These are phyloP conservation scores for Trypanosoma caninum DNA, from an alignment of 208 protist genomes.

Conservation along the genomic window DNA sequence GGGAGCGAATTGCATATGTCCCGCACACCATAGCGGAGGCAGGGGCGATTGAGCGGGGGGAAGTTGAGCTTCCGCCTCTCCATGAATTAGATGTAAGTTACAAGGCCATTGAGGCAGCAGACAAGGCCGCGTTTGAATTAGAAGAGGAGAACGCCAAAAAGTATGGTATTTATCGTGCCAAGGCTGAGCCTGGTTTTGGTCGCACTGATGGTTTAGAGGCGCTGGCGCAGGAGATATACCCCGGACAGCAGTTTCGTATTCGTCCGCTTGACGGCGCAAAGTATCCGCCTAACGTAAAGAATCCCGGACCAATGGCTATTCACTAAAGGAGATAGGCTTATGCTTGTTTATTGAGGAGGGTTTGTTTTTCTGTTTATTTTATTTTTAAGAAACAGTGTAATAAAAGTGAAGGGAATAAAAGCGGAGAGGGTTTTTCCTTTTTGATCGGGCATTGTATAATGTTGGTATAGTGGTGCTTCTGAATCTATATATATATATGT, in stretches of 20 bases:
- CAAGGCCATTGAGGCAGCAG: constrained; percentile 66
- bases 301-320: constrained; percentile 82
- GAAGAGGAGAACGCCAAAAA: constrained; percentile 88
- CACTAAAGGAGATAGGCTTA: constrained; percentile 35
- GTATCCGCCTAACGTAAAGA: constrained; percentile 81
- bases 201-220: constrained; percentile 86
- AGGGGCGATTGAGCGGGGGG: constrained; percentile 61
- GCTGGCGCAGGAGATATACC: constrained; percentile 90
- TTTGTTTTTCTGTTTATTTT: constrained; percentile 22
- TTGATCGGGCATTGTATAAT: neutral
- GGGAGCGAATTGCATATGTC: constrained; percentile 83
- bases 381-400: neutral
- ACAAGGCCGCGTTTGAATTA: constrained; percentile 75
- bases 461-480: neutral
- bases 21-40: constrained; percentile 81
- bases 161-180: constrained; percentile 86
- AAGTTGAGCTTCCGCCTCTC: constrained; percentile 51
- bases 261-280: constrained; percentile 81
- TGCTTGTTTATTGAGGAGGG: neutral
- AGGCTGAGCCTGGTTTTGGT: constrained; percentile 90
- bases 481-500: no score
- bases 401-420: neutral
- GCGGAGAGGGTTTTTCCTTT: neutral
- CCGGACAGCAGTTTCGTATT: constrained; percentile 89
- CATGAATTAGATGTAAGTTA: constrained; percentile 75